Conservation (phyloP, 2,329 filamentous ascomycete species). For the Fusarium burgessii region DNA sequence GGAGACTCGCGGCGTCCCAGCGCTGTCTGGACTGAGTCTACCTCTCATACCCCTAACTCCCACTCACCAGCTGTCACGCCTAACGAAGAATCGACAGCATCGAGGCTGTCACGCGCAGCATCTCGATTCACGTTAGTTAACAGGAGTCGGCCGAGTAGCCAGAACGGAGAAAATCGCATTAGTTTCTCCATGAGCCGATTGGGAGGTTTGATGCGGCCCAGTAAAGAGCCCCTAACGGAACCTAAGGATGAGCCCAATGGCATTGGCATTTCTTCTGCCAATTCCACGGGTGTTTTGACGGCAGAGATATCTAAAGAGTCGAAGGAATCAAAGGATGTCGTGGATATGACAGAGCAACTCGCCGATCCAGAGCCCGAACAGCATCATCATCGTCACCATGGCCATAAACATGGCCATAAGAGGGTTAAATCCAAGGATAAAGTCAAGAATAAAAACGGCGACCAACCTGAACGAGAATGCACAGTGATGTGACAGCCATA, state of each 20-base stretch:
- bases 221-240: conserved; percentile 57
- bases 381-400: conserved; percentile 39
- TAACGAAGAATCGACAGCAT: conserved; percentile 65
- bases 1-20: conserved; percentile 63
- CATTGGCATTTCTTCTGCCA: conserved; percentile 44
- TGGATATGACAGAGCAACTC: conserved; percentile 38
- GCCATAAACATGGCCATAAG: conserved; percentile 52
- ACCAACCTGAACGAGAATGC: conserved; percentile 62
- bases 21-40: conserved; percentile 61
- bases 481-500: conserved; percentile 56
- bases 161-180: conserved; percentile 68
- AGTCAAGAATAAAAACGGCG: conserved; percentile 51
- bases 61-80: conserved; percentile 57
- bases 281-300: conserved; percentile 43
- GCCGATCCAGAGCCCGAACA: conserved; percentile 41
- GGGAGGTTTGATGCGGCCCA: conserved; percentile 63
- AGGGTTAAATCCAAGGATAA: conserved; percentile 56
- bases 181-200: conserved; percentile 69
- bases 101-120: conserved; percentile 68
- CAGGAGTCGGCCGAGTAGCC: conserved; percentile 68
- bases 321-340: conserved; percentile 27
- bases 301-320: conserved; percentile 41
- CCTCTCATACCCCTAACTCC: conserved; percentile 52
- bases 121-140: conserved; percentile 63
- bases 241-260: conserved; percentile 44